phyloP scores from a whole-genome alignment of 2,329 filamentous ascomycete species.

The Colletotrichum falcatum region DNA sequence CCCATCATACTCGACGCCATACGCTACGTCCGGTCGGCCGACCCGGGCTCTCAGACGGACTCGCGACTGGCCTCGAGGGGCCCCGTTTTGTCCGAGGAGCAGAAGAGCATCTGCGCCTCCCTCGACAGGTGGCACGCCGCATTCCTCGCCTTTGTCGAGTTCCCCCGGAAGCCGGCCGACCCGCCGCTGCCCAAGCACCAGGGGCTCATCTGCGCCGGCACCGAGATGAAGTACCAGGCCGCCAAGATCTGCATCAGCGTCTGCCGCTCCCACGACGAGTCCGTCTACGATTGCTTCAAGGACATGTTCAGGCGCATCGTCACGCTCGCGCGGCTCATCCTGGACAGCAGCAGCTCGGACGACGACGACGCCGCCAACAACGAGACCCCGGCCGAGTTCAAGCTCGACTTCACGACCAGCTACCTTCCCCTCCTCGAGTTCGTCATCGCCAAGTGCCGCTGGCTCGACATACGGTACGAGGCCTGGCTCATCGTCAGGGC shows the following conservation, averaged over 20 bases:
- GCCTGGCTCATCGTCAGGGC: slow-evolving; percentile 27
- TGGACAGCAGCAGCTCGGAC: neutral
- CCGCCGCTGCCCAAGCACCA: slow-evolving; percentile 20
- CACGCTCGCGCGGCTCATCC: slow-evolving; percentile 15
- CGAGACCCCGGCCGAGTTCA: neutral
- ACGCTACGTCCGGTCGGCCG: slow-evolving; percentile 22
- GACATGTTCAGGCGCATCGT: slow-evolving; percentile 23
- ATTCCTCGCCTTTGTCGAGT: slow-evolving; percentile 23
- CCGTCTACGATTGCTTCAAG: slow-evolving; percentile 33
- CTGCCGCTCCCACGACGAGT: slow-evolving; percentile 33
- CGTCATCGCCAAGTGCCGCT: slow-evolving; percentile 37
- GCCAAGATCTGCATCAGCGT: slow-evolving; percentile 36
- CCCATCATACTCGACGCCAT: slow-evolving; percentile 37
- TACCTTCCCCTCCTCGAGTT: slow-evolving; percentile 35
- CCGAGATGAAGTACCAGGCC: slow-evolving; percentile 35
- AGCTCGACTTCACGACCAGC: slow-evolving; percentile 31
- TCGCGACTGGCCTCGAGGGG: slow-evolving; percentile 32
- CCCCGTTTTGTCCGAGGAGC: slow-evolving; percentile 26
- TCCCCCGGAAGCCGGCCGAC: slow-evolving; percentile 8
- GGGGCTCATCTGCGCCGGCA: slow-evolving; percentile 28
- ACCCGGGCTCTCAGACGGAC: slow-evolving; percentile 30
- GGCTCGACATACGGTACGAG: slow-evolving; percentile 34
- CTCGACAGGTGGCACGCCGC: slow-evolving; percentile 33
- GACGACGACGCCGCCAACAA: neutral
- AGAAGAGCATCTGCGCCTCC: slow-evolving; percentile 24